Evolutionary conservation across 2,329 filamentous ascomycete genomes (phyloP), one percentile per base, ranked within the genome.

Genomic region (Ceratocystis ficicola): DNA sequence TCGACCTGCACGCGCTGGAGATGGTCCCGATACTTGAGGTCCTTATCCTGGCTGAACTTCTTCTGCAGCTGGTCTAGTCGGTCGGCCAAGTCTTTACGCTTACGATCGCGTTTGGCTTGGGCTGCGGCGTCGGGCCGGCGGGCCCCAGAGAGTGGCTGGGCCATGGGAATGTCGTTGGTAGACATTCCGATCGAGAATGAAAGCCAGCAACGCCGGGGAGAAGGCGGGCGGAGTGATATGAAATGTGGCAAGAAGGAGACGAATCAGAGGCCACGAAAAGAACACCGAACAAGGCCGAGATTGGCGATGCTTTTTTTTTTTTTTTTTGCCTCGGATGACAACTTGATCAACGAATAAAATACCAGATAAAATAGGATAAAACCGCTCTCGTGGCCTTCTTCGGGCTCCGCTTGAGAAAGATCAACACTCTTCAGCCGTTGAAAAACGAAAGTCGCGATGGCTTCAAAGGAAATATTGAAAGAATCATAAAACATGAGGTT

Each of bases 1-100:
- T 96, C 92, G 69, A 90, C 86, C 76, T 96, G 92, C n/a, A 96
- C 85, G 70, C 90, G 90, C 72, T 94, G 87, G 1, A 96, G 82
- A 75, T 96, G 90, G 70, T 94, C 89, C 69, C 92, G 86, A 75
- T 95, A 97, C 71, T 90, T 86, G 69, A 83, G 80, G 74, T 96
- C 90, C 69, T 89, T 84, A 72, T 95, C 91, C 69, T 87, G 83
- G 69, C 85, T 84, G 76, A 96, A 93, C 70, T 86, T 86, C 65
- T 87, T 84, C 65, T 87, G 86, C 75, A 96, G 85, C 66, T 86
- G 83, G 50, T 84, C 82, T 5, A 96, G 83, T 69, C 88, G 87
- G 68, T 96, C 91, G 70, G 86, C 84, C 68, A 96, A 84, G 72
- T 87, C 85, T 72, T 89, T 89, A 69, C 91, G 86, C 73, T 92